phyloP scores from a whole-genome alignment of 2,329 filamentous ascomycete species.

The Aspergillus carbonarius region DNA sequence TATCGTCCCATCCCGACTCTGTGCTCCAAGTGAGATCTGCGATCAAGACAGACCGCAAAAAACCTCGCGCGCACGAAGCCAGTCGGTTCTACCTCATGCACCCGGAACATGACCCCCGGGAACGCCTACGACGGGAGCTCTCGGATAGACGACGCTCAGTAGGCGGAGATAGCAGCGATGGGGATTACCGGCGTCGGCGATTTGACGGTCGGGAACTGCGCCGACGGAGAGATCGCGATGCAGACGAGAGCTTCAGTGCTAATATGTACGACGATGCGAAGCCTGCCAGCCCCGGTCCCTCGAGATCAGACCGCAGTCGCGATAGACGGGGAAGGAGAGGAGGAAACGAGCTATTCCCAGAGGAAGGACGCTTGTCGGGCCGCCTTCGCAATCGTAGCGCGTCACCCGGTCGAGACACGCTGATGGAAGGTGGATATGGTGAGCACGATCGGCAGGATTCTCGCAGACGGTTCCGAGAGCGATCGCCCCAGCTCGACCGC shows the following conservation, averaged over 20 bases:
- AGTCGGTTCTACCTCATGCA: constrained; percentile 93
- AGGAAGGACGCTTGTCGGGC: constrained; percentile 37
- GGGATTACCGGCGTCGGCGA: constrained; percentile 50
- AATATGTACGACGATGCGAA: constrained; percentile 79
- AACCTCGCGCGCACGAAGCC: constrained; percentile 70
- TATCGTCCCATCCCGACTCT: constrained; percentile 67
- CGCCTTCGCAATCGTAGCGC: constrained; percentile 60
- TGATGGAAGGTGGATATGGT: constrained; percentile 41
- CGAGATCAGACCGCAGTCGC: constrained; percentile 31
- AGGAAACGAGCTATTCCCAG: constrained; percentile 41
- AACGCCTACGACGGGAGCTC: constrained; percentile 60
- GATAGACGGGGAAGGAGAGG: constrained; percentile 31
- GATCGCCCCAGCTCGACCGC: constrained; percentile 39
- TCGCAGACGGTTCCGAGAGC: constrained; percentile 43
- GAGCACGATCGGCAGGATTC: constrained; percentile 39
- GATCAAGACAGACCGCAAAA: constrained; percentile 74
- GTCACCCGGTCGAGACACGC: constrained; percentile 56
- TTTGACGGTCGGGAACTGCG: constrained; percentile 62
- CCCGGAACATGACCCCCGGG: constrained; percentile 81
- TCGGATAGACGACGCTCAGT: constrained; percentile 45
- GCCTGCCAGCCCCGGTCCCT: constrained; percentile 26
- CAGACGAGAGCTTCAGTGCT: constrained; percentile 64
- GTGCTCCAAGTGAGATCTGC: constrained; percentile 72
- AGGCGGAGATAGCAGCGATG: constrained; percentile 36
- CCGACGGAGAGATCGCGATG: constrained; percentile 46